phyloP scores from a whole-genome alignment of 805 yeast genomes.

The Pichia nakasei region DNA sequence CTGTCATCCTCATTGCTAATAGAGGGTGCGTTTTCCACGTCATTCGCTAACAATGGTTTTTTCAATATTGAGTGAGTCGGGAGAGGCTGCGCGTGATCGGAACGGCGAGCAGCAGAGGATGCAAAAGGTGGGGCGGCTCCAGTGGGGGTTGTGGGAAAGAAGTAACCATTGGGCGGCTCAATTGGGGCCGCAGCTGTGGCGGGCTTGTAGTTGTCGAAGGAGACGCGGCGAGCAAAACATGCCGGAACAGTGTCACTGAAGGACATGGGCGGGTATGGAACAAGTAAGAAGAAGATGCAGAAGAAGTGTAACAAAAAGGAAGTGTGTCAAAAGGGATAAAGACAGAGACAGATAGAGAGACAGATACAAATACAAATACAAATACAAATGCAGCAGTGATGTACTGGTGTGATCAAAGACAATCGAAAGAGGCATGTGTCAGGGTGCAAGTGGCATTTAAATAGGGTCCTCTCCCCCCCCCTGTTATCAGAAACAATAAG shows the following conservation, averaged over 20 bases:
- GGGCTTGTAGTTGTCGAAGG: conserved; percentile 12
- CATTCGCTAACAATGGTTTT: background rate
- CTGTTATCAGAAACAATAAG: too few relatives aligned
- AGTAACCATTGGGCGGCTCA: background rate
- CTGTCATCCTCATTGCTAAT: background rate
- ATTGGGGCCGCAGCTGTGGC: background rate
- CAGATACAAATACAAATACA: too few relatives aligned
- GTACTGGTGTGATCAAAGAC: too few relatives aligned
- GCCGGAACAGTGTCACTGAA: background rate
- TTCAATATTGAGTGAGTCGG: background rate
- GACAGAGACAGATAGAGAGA: too few relatives aligned
- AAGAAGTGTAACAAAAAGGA: background rate
- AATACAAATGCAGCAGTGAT: too few relatives aligned
- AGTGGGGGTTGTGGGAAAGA: background rate
- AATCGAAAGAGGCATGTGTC: too few relatives aligned
- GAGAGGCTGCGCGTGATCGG: background rate
- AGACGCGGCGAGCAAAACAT: conserved; percentile 10
- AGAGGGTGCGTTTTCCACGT: background rate
- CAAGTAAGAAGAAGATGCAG: background rate
- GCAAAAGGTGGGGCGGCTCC: background rate
- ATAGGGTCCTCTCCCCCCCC: too few relatives aligned
- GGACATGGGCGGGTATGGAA: background rate
- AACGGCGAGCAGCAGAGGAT: background rate
- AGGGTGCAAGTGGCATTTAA: too few relatives aligned
- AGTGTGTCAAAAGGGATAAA: too few relatives aligned